phyloP scores from a whole-genome alignment of 192 early-diverging fungal genomes.

The Neocallimastix lanati region DNA sequence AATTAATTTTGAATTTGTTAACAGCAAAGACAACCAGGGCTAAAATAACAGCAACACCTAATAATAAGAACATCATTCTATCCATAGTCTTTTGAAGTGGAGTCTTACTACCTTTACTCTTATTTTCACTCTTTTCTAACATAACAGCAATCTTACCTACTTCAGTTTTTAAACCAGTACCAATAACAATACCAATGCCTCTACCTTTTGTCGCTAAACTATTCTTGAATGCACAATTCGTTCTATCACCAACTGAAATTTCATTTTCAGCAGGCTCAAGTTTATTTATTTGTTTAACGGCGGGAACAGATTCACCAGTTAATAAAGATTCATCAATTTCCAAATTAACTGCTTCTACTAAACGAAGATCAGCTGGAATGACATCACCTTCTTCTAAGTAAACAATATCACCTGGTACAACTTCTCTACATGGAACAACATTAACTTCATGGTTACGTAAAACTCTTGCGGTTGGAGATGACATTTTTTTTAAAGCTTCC shows the following conservation, averaged over 20 bases:
- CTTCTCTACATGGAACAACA: slow-evolving; percentile 7
- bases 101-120: slow-evolving; percentile 46
- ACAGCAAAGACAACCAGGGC: slow-evolving; percentile 36
- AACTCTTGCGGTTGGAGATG: slow-evolving; percentile 73
- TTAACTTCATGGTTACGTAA: slow-evolving; percentile 42
- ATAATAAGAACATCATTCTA: slow-evolving; percentile 52
- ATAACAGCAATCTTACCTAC: slow-evolving; percentile 66
- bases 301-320: slow-evolving; percentile 85
- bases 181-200: slow-evolving; percentile 56
- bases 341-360: slow-evolving; percentile 65
- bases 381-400: slow-evolving; percentile 85
- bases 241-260: slow-evolving; percentile 8
- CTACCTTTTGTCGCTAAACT: slow-evolving; percentile 19
- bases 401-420: slow-evolving; percentile 87
- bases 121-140: slow-evolving; percentile 49
- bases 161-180: slow-evolving; percentile 78
- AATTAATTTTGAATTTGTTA: slow-evolving; percentile 12
- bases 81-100: slow-evolving; percentile 49
- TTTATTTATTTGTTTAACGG: slow-evolving; percentile 1
- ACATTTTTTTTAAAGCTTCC: slow-evolving; percentile 82
- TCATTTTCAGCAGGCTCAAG: slow-evolving; percentile 17
- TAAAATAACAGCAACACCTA: slow-evolving; percentile 52
- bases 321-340: slow-evolving; percentile 85
- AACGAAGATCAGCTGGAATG: slow-evolving; percentile 73
- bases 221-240: slow-evolving; percentile 13